A percentile compares a stretch with the other conserved stretches of the same genome.
phyloP scores from a whole-genome alignment of 2,329 filamentous ascomycete species.

The Microcyclosporella mali region DNA sequence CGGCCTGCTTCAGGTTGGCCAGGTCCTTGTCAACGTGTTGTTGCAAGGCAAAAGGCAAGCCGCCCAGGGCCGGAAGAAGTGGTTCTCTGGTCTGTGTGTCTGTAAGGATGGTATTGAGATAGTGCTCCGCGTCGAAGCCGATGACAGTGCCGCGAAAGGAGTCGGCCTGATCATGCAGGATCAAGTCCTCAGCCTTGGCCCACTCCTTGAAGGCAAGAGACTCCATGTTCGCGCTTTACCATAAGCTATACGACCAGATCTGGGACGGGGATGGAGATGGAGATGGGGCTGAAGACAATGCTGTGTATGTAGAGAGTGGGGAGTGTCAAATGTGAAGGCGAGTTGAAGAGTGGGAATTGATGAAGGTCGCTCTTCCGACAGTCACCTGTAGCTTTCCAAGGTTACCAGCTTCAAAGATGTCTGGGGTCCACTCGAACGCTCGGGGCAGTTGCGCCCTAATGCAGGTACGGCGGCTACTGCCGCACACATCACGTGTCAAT shows the following conservation, averaged over 20 bases:
- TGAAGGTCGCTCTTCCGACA: too few species aligned
- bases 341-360: too few species aligned
- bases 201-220: conserved; percentile 19
- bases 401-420: too few species aligned
- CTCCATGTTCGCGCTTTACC: conserved; percentile 2
- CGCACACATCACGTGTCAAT: too few species aligned
- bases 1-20: conserved; percentile 58
- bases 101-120: conserved; percentile 72
- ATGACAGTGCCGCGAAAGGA: conserved; percentile 30
- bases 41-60: conserved; percentile 72
- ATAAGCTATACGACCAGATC: not conserved
- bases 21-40: conserved; percentile 69
- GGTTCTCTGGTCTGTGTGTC: conserved; percentile 70
- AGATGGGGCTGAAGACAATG: not conserved
- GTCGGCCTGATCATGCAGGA: conserved; percentile 6
- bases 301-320: not conserved
- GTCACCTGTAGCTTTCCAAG: too few species aligned
- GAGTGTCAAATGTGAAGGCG: too few species aligned
- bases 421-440: too few species aligned
- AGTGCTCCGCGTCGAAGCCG: conserved; percentile 63
- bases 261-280: too few species aligned
- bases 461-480: too few species aligned
- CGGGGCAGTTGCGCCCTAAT: too few species aligned
- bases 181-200: conserved; percentile 11
- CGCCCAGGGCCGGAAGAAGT: conserved; percentile 81